Conservation (phyloP, 2,329 filamentous ascomycete genomes). For the Aspergillus sp. region DNA sequence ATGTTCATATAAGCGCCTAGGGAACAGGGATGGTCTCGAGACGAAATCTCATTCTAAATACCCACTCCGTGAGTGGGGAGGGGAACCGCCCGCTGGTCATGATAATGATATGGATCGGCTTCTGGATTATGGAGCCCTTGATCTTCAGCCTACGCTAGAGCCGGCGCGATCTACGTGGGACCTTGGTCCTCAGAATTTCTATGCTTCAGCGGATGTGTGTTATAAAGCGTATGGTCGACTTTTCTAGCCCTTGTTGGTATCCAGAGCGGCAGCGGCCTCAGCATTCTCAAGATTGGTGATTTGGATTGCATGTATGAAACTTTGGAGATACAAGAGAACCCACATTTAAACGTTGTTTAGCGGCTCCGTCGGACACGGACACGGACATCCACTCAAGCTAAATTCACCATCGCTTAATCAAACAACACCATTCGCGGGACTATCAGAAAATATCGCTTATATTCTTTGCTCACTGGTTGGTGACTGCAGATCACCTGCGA, state of each 20-base stretch:
- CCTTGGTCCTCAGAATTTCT: slow-evolving; percentile 22
- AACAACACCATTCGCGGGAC: neutral
- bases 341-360: neutral
- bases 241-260: neutral
- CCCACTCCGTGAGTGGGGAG: neutral
- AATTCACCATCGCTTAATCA: neutral
- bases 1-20: slow-evolving; percentile 26
- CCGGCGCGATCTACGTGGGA: slow-evolving; percentile 14
- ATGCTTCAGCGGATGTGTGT: slow-evolving; percentile 10
- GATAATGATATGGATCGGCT: neutral
- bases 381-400: neutral
- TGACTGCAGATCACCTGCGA: neutral
- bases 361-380: neutral
- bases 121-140: neutral
- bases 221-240: slow-evolving; percentile 9
- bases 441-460: neutral
- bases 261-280: too few relatives aligned
- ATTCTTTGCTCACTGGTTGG: neutral
- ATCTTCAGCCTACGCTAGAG: neutral
- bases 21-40: neutral
- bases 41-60: too few relatives aligned
- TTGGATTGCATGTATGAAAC: too few relatives aligned
- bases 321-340: neutral
- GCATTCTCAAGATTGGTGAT: too few relatives aligned
- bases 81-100: neutral